Evolutionary conservation across 1,284 basidiomycete species (phyloP).

Genomic region (Fomitopsis betulina): DNA sequence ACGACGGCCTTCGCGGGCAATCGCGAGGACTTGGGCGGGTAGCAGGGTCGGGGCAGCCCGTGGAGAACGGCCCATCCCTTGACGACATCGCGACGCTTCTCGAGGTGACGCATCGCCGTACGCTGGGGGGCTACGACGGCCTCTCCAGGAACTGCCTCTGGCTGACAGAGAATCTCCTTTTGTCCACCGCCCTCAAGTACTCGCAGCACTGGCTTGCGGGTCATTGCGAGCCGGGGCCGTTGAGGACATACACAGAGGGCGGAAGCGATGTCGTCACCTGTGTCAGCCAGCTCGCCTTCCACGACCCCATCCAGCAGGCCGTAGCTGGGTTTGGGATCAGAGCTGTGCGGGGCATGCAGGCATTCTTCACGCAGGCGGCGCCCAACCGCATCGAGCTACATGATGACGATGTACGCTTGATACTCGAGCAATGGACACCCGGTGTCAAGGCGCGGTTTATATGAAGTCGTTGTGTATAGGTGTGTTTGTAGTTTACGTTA

Average conservation of each 20-base stretch:
- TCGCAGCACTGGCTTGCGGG: slow-evolving; percentile 3
- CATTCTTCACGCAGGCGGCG: neutral
- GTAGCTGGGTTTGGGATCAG: neutral
- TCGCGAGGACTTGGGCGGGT: neutral
- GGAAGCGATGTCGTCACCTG: neutral
- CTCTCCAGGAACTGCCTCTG: slow-evolving; percentile 4
- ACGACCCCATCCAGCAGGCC: neutral
- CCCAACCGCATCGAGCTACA: neutral
- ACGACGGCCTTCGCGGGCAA: neutral
- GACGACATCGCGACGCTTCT: slow-evolving; percentile 3
- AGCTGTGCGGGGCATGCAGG: neutral
- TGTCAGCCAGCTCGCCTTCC: neutral
- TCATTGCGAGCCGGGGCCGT: neutral
- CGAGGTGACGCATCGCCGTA: neutral
- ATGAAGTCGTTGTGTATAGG: neutral
- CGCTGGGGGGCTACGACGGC: slow-evolving; percentile 1
- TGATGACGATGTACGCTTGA: slow-evolving; percentile 2
- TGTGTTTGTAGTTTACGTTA: neutral
- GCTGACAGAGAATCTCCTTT: slow-evolving; percentile 1
- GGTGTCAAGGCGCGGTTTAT: neutral
- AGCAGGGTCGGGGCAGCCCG: neutral
- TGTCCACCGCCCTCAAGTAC: slow-evolving; percentile 1
- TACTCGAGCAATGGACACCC: neutral
- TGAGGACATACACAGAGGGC: neutral
- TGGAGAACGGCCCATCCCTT: neutral